Conservation (phyloP, 2,329 filamentous ascomycete species). For the Colletotrichum sp. region DNA sequence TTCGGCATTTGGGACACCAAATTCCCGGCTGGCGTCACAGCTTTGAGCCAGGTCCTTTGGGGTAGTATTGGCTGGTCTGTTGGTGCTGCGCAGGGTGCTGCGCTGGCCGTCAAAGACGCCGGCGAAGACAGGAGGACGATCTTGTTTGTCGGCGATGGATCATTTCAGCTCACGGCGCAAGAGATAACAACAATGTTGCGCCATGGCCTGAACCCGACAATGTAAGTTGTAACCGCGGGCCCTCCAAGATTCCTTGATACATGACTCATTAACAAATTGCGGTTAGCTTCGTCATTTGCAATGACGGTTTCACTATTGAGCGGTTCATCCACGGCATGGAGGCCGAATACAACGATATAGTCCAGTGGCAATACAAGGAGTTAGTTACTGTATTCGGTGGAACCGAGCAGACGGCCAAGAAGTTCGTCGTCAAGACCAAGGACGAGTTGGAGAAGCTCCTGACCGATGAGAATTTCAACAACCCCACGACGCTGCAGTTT, state of each 20-base stretch:
- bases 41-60: conserved; percentile 81
- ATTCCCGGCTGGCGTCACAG: conserved; percentile 79
- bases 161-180: conserved; percentile 83
- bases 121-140: conserved; percentile 69
- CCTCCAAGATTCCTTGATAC: background rate
- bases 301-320: conserved; percentile 90
- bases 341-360: conserved; percentile 81
- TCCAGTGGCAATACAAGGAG: conserved; percentile 74
- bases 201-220: conserved; percentile 75
- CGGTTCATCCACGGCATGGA: conserved; percentile 86
- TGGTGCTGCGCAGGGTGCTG: conserved; percentile 67
- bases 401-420: conserved; percentile 58
- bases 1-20: conserved; percentile 88
- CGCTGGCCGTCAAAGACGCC: conserved; percentile 74
- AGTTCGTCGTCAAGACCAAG: conserved; percentile 72
- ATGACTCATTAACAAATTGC: conserved; percentile 23
- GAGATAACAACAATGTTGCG: conserved; percentile 85
- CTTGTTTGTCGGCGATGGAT: conserved; percentile 88
- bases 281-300: conserved; percentile 80
- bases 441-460: conserved; percentile 71
- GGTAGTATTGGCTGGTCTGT: conserved; percentile 68
- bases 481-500: conserved; percentile 64
- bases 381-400: conserved; percentile 73
- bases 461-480: conserved; percentile 66
- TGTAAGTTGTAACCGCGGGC: conserved; percentile 56